Base-by-base conservation (phyloP, 257 asterid species). In the Leptodermis oblonga region DNA sequence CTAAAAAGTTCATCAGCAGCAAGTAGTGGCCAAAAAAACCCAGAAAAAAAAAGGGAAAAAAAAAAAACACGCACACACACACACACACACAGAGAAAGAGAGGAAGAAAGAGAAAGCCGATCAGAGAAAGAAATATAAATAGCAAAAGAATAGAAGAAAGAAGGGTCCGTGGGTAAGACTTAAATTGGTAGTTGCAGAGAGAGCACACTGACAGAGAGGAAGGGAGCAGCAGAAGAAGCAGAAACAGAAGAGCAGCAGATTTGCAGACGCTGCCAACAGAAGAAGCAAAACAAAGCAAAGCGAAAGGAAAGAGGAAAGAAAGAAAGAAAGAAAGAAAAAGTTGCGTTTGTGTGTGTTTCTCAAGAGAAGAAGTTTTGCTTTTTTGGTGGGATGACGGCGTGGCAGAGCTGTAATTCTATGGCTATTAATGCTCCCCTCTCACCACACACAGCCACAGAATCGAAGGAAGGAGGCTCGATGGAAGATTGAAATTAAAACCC, bases 351-450 rank as follows among this genome's bases (percentile, higher is more conserved):
- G 8, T 42, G 14, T 26, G 43, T n/a, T 18, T n/a, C n/a, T n/a
- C n/a, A n/a, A n/a, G n/a, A 17, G 23, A 31, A 30, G n/a, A 30
- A 56, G 82, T 86, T 80, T 85, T n/a, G 81, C 78, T 87, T 89
- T 84, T 74, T 51, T 77, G 78, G 76, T 77, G 80, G 82, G 81
- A 82, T 90, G 97, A 92, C 97, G 96, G 97, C 96, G 96, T 86
- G 82, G 86, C 96, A 90, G 97, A 82, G 80, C 92, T 90, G 82
- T 88, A 85, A 84, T 85, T 88, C 89, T 55, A 53, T 79, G 78
- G 82, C 78, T 78, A 80, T 90, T 80, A 88, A 85, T 85, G 88
- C 84, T 71, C 43, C 69, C 67, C 23, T 23, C 62, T 33, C 72
- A 61, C 68, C 72, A 73, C 71, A 80, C 84, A 77, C 79, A 71